A percentile compares a stretch with the other conserved stretches of the same genome.
Conservation (phyloP, 1,139 yeast genomes). For the Eremothecium gossypii region DNA sequence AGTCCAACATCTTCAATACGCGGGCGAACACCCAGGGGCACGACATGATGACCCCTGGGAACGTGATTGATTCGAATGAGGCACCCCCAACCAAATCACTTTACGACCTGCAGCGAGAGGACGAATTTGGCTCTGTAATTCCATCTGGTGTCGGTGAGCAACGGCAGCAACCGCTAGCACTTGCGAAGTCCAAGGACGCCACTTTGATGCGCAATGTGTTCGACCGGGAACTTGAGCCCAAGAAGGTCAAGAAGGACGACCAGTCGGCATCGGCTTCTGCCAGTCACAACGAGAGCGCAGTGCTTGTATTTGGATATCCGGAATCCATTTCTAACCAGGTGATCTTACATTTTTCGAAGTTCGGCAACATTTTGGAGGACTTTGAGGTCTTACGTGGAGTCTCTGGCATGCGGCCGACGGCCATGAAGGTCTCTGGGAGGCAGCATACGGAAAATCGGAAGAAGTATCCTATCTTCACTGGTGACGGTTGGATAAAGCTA, state of each 20-base stretch:
- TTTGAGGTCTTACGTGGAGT: conserved; percentile 38
- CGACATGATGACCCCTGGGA: conserved; percentile 29
- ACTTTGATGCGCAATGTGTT: conserved; percentile 25
- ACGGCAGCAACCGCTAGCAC: background rate
- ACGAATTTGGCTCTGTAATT: conserved; percentile 25
- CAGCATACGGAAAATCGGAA: conserved; percentile 16
- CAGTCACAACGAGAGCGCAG: conserved; percentile 46
- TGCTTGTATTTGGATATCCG: conserved; percentile 83
- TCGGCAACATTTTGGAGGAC: conserved; percentile 74
- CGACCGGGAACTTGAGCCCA: conserved; percentile 33
- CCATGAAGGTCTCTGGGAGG: conserved; percentile 9
- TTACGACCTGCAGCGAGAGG: conserved; percentile 38
- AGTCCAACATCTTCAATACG: conserved; percentile 16
- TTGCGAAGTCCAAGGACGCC: conserved; percentile 5
- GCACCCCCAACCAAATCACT: conserved; percentile 55
- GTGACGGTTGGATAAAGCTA: conserved; percentile 80
- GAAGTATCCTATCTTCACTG: conserved; percentile 63
- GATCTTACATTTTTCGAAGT: conserved; percentile 66
- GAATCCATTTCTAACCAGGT: conserved; percentile 61
- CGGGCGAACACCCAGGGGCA: conserved; percentile 8
- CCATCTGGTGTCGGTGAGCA: conserved; percentile 7
- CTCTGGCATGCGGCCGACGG: conserved; percentile 22
- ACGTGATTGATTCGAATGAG: conserved; percentile 23
- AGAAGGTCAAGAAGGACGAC: conserved; percentile 16
- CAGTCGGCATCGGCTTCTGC: conserved; percentile 22